Conservation (phyloP, 768 basidiomycete genomes). For the Sistotremastrum suecicum region DNA sequence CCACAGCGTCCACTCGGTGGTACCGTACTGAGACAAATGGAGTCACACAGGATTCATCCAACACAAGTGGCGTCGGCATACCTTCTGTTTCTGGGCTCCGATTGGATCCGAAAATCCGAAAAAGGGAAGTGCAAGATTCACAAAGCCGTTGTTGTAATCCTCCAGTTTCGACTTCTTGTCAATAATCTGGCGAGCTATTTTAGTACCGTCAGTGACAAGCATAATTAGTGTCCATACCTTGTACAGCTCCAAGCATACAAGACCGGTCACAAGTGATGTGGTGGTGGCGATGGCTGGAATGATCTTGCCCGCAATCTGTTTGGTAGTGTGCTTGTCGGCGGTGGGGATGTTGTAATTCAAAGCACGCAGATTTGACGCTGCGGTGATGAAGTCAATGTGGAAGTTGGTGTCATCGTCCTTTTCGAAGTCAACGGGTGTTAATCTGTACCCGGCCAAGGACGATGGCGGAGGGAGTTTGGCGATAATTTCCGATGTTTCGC, state of each 20-base stretch:
- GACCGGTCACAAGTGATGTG: conserved; percentile 86
- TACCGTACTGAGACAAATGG: conserved; percentile 37
- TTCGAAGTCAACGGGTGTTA: conserved; percentile 93
- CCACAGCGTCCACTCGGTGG: conserved; percentile 94
- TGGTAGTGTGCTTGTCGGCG: conserved; percentile 85
- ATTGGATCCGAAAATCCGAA: conserved; percentile 99
- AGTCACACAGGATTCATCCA: not conserved
- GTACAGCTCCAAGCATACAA: conserved; percentile 93
- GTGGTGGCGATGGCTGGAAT: conserved; percentile 99
- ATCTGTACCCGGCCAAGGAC: conserved; percentile 88
- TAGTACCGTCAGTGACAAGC: not conserved
- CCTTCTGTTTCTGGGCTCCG: conserved; percentile 72
- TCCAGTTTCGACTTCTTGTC: conserved; percentile 91
- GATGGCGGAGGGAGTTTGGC: conserved; percentile 77
- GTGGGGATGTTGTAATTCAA: conserved; percentile 82
- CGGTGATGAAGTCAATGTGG: conserved; percentile 98
- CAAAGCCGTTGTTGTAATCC: conserved; percentile 95
- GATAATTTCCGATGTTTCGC: conserved; percentile 40
- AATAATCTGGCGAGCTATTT: conserved; percentile 50
- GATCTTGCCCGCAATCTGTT: conserved; percentile 97
- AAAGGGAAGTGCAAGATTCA: conserved; percentile 95
- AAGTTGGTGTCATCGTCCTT: conserved; percentile 97
- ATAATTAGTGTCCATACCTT: conserved; percentile 41
- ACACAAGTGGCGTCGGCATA: conserved; percentile 5
- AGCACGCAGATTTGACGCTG: conserved; percentile 92